Base-by-base conservation (phyloP, 2,329 filamentous ascomycete genomes). In the Parastagonospora nodorum region DNA sequence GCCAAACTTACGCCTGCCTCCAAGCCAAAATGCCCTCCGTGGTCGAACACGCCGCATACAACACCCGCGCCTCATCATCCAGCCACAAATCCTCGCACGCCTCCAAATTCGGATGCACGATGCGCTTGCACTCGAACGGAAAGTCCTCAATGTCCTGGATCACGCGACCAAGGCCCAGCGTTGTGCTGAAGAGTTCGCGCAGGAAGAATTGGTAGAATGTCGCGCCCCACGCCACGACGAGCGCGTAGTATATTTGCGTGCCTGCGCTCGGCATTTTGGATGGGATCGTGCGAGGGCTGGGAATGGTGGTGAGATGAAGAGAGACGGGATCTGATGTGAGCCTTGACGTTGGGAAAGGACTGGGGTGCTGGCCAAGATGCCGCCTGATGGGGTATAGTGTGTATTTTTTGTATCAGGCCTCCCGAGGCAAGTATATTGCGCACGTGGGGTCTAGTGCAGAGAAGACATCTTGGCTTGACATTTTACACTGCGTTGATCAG, bases 41-140 rank as follows among this genome's bases (percentile, higher is more conserved):
- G 4, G 64, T 65, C 5, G 63, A 56, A 51, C 68, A 71, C 8
- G 64, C 68, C 9, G 66, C 68, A 52, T 71, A 71, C 14, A 71
- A 9, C 2, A 58, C 52, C 12, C 67, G 51, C 5, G 47, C 59
- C 15, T 64, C 45, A 42, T 65, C 49, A 38, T 71, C 67, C 6
- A 71, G 55, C 66, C 68, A 71, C 2, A 71, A 36, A 35, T 71
- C 67, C 47, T 69, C 68, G 38, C 67, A 69, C 5, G 56, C 67
- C 37, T 68, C 60, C 12, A 71, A 44, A 3, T 55, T 53, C 8
- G 64, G 55, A 48, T 69, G 58, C 24, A 55, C 46, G 5, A 69
- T 35, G 12, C 62, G 58, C 9, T 60, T 52, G 40, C 67, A 69
- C 3, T 50, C 43, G 37, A 58, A 69, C 7, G 67, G 63, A 32